A percentile compares a stretch with the other conserved stretches of the same genome.
phyloP scores from a whole-genome alignment of 768 basidiomycete genomes.

The Boletus speciosus region DNA sequence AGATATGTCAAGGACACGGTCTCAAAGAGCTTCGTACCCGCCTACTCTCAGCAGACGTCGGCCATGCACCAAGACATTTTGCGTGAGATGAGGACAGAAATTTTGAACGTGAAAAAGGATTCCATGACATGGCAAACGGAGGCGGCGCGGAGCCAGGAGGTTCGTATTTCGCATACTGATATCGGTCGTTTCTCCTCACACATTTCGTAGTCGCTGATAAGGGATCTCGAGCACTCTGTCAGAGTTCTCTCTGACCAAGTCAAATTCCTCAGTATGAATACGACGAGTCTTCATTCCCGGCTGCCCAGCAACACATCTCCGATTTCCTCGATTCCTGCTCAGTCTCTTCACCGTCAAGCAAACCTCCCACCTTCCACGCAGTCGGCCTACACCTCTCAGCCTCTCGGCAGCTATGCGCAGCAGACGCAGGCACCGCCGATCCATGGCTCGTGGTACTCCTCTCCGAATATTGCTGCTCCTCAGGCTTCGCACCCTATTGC shows the following conservation, averaged over 20 bases:
- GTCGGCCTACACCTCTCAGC: slow-evolving; percentile 31
- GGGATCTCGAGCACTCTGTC: slow-evolving; percentile 78
- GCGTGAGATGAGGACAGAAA: slow-evolving; percentile 70
- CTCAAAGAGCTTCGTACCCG: slow-evolving; percentile 68
- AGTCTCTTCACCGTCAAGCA: slow-evolving; percentile 35
- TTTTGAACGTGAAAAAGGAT: slow-evolving; percentile 75
- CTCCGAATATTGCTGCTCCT: slow-evolving; percentile 65
- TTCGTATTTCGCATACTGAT: slow-evolving; percentile 31
- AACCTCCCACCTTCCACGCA: slow-evolving; percentile 38
- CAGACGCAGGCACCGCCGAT: slow-evolving; percentile 31
- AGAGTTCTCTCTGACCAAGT: slow-evolving; percentile 76
- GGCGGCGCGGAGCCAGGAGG: slow-evolving; percentile 75
- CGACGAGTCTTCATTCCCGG: slow-evolving; percentile 36
- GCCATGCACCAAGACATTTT: slow-evolving; percentile 77
- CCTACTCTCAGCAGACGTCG: slow-evolving; percentile 70
- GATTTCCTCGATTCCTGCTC: slow-evolving; percentile 33
- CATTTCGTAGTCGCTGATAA: slow-evolving; percentile 56
- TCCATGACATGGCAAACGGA: slow-evolving; percentile 80
- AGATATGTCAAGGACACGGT: slow-evolving; percentile 79
- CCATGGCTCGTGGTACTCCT: slow-evolving; percentile 53
- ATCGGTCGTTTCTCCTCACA: slow-evolving; percentile 3
- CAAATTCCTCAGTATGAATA: slow-evolving; percentile 68
- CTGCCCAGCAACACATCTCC: slow-evolving; percentile 33
- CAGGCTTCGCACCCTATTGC: slow-evolving; percentile 79
- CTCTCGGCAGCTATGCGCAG: slow-evolving; percentile 29